Evolutionary conservation across 208 protist genomes (phyloP).

Genomic region (Leishmania amazonensis): DNA sequence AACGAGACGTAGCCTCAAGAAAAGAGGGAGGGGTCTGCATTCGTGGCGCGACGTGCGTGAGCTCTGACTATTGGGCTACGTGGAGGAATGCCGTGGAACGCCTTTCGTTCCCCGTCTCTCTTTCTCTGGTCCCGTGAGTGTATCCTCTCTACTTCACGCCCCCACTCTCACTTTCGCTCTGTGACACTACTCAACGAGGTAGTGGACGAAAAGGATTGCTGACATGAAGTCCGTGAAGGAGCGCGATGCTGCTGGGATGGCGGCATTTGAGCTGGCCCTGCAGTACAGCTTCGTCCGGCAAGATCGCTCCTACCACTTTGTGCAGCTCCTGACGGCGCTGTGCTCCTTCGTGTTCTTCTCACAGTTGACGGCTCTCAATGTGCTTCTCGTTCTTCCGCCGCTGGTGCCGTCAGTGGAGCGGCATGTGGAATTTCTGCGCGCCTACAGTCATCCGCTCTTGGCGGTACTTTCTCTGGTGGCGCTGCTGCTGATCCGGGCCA

Average conservation of each 20-base stretch:
- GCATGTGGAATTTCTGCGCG: conserved; percentile 29
- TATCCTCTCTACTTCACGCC: neutral
- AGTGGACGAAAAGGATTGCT: neutral
- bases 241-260: conserved; percentile 74
- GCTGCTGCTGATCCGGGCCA: conserved; percentile 66
- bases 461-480: conserved; percentile 44
- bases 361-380: conserved; percentile 31
- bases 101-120: neutral
- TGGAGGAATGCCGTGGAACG: neutral
- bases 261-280: conserved; percentile 84
- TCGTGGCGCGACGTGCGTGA: neutral
- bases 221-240: conserved; percentile 56
- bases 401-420: conserved; percentile 37
- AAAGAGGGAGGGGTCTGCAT: neutral
- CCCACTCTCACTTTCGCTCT: neutral
- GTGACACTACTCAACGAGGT: neutral
- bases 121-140: neutral
- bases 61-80: neutral
- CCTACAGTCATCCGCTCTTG: conserved; percentile 30
- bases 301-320: conserved; percentile 86
- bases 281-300: conserved; percentile 81
- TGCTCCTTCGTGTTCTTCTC: conserved; percentile 70
- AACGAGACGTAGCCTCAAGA: neutral
- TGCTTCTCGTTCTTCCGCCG: conserved; percentile 47
- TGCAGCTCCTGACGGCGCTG: conserved; percentile 68